Conservation (phyloP, 179 eudicot species). For the Silene coronaria region DNA sequence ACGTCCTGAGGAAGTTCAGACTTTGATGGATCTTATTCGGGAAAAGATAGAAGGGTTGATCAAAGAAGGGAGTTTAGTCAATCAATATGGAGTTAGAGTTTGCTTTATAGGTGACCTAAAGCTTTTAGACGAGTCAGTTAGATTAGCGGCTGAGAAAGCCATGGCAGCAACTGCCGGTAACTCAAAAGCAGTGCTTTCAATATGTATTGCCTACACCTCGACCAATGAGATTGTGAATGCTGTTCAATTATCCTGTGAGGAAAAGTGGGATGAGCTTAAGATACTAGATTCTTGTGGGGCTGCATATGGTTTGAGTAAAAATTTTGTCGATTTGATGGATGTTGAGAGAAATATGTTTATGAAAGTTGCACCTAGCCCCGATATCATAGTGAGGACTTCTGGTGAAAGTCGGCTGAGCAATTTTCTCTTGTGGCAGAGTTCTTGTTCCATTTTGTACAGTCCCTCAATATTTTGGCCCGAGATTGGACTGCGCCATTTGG, state of each 20-base stretch:
- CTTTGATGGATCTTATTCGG: slow-evolving; percentile 54
- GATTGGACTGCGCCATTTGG: slow-evolving; percentile 51
- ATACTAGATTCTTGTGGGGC: slow-evolving; percentile 20
- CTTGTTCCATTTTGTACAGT: slow-evolving; percentile 41
- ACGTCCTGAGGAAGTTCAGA: slow-evolving; percentile 58
- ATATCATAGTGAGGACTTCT: slow-evolving; percentile 58
- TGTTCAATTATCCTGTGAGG: slow-evolving; percentile 47
- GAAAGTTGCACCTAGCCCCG: slow-evolving; percentile 53
- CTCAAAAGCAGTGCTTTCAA: slow-evolving; percentile 47
- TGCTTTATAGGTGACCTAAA: slow-evolving; percentile 55
- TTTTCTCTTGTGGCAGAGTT: slow-evolving; percentile 71
- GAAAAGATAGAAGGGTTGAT: slow-evolving; percentile 54
- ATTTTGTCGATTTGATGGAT: slow-evolving; percentile 28
- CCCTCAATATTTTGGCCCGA: slow-evolving; percentile 76
- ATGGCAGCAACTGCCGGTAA: slow-evolving; percentile 54
- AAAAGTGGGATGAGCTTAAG: slow-evolving; percentile 39
- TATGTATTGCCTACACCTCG: slow-evolving; percentile 65
- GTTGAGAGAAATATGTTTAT: slow-evolving; percentile 54
- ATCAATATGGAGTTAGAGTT: slow-evolving; percentile 58
- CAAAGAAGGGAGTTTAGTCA: slow-evolving; percentile 55
- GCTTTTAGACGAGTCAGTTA: slow-evolving; percentile 46
- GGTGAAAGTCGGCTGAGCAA: slow-evolving; percentile 78
- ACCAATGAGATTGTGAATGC: slow-evolving; percentile 64
- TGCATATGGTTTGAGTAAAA: slow-evolving; percentile 19
- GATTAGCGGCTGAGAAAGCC: slow-evolving; percentile 55